Evolutionary conservation across 345 rosid genomes (phyloP).

Genomic region (Euclidium syriacum): DNA sequence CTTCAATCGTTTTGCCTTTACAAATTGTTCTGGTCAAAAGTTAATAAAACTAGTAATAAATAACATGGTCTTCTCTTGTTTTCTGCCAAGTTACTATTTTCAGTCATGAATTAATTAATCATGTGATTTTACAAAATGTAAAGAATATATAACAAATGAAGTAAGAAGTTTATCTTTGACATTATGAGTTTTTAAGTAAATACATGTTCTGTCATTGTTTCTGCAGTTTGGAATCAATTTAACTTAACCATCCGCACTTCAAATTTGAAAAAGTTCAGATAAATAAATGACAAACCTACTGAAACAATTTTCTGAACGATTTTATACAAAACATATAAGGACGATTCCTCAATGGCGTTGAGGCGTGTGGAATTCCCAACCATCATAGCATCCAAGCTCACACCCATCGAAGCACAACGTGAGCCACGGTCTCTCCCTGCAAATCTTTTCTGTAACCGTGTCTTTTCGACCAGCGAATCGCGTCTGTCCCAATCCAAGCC

Average conservation of each 20-base stretch:
- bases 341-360: constrained; percentile 9
- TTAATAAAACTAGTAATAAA: neutral
- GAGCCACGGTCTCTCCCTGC: constrained; percentile 48
- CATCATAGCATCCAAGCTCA: constrained; percentile 65
- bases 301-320: neutral
- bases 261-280: neutral
- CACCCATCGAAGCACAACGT: constrained; percentile 59
- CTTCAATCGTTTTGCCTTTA: neutral
- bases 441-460: constrained; percentile 18
- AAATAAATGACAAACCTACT: constrained; percentile 9
- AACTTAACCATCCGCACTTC: neutral
- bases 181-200: no score
- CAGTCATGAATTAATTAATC: neutral
- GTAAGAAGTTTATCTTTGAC: neutral
- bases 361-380: constrained; percentile 55
- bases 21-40: neutral
- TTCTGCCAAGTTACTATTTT: neutral
- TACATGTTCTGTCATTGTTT: neutral
- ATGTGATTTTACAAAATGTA: neutral
- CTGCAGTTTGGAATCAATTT: neutral
- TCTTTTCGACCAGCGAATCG: constrained; percentile 29
- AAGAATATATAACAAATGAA: no score
- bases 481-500: constrained; percentile 52
- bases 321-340: neutral
- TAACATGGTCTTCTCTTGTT: neutral